Conservation (phyloP, 768 basidiomycete species). For the Nidularia pulvinata region DNA sequence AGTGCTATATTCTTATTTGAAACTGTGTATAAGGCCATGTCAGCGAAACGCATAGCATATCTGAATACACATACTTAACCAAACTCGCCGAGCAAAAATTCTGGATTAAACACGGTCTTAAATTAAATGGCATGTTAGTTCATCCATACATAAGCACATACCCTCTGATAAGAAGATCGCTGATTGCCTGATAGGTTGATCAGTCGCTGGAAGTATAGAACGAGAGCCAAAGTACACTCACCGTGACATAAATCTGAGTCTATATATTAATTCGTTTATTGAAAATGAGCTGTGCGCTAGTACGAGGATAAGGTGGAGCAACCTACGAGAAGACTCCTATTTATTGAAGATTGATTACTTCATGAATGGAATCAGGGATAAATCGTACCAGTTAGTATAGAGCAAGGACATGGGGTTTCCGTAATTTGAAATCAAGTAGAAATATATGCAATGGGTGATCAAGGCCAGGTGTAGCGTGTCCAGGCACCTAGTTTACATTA, state of each 20-base stretch:
- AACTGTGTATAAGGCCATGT: neutral
- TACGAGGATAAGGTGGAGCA: neutral
- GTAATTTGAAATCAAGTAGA: constrained; percentile 30
- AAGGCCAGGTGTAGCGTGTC: constrained; percentile 30
- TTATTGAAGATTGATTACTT: neutral
- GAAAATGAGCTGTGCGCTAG: too few species aligned
- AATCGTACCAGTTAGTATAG: constrained; percentile 23
- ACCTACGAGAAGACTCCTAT: constrained; percentile 23
- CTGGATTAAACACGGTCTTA: constrained; percentile 4
- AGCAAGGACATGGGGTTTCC: constrained; percentile 19
- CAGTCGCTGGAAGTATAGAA: neutral
- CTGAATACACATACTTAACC: constrained; percentile 16
- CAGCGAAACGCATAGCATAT: neutral
- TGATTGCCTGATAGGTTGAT: too few species aligned
- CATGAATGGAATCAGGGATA: neutral
- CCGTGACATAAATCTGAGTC: constrained; percentile 24
- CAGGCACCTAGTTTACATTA: constrained; percentile 20
- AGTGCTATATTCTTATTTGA: neutral
- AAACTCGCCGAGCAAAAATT: constrained; percentile 21
- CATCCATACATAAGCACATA: too few species aligned
- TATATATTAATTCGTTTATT: neutral
- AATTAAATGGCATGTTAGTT: too few species aligned
- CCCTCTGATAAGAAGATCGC: too few species aligned
- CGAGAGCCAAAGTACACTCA: constrained; percentile 5
- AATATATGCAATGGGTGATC: constrained; percentile 29